Evolutionary conservation across 2,329 filamentous ascomycete genomes (phyloP), one percentile per base, ranked within the genome.

Genomic region (Colletotrichum lentis): DNA sequence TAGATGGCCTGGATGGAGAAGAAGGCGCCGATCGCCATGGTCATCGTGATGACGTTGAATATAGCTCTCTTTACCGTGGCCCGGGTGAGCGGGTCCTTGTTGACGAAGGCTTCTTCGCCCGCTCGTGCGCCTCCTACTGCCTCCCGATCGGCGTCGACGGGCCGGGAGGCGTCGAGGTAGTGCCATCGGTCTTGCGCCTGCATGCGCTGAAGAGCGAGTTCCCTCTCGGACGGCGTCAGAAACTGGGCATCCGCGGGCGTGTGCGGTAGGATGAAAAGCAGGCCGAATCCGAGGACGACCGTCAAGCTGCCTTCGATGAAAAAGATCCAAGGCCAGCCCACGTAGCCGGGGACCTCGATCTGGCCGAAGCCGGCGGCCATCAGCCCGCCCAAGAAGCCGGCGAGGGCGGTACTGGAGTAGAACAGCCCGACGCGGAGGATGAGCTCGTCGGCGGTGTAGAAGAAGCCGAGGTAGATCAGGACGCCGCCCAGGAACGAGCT

Each of bases 391-490:
- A 71, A 35, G 11, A 68, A 69, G 8, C 65, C 69, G 2, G 70
- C 69, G 1, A 71, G 59, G 5, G 70, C 59, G 16, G 65, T 64
- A 47, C 65, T 71, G 2, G 70, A 71, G 56, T 74, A 75, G 52
- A 75, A 74, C 1, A 74, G 63, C 4, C 72, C 72, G 6, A 73
- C 70, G 1, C 73, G 70, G n/a, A 70, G 47, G 11, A 72, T 70
- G 35, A 75, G 68, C 43, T 75, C 70, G n/a, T 72, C 65, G 5
- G 62, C 53, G 2, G 69, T 72, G 37, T 75, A 75, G 55, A 74
- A 75, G 55, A 74, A 73, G 16, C 68, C 72, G n/a, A 75, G 70
- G 37, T 74, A 74, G 3, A 75, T 59, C 41, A 74, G 59, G 2
- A 72, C 73, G 4, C 73, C 70, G 0, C 73, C 72, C 1, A 75